These are phyloP conservation scores for Hansenula lynferdii DNA, from an alignment of 1,139 yeast genomes.

Conservation along the genomic window DNA sequence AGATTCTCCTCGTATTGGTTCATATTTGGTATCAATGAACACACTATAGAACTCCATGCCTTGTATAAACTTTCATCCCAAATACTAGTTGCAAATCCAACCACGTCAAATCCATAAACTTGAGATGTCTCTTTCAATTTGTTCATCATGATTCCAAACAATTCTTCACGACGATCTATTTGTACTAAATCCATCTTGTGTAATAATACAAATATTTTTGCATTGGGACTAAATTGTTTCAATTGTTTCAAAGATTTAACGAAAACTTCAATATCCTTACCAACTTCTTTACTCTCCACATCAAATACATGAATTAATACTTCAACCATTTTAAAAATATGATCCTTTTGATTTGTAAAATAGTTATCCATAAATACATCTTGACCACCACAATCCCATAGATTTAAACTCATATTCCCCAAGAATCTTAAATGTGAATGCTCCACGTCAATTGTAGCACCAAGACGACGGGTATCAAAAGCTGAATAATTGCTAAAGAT, in stretches of 20 bases:
- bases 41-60: slow-evolving; percentile 97
- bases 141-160: slow-evolving; percentile 79
- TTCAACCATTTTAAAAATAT: slow-evolving; percentile 92
- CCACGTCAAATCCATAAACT: slow-evolving; percentile 70
- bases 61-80: slow-evolving; percentile 97
- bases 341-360: slow-evolving; percentile 80
- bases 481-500: slow-evolving; percentile 96
- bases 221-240: slow-evolving; percentile 83
- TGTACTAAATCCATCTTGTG: slow-evolving; percentile 98
- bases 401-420: slow-evolving; percentile 90
- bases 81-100: slow-evolving; percentile 94
- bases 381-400: slow-evolving; percentile 99
- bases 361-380: slow-evolving; percentile 96
- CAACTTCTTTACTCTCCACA: slow-evolving; percentile 87
- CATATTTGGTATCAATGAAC: slow-evolving; percentile 93
- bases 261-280: slow-evolving; percentile 91
- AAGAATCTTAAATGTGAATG: slow-evolving; percentile 90
- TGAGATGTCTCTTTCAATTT: slow-evolving; percentile 73
- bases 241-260: slow-evolving; percentile 78
- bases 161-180: slow-evolving; percentile 76
- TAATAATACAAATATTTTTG: slow-evolving; percentile 83
- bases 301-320: slow-evolving; percentile 97
- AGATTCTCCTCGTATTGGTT: slow-evolving; percentile 72
- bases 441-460: slow-evolving; percentile 97
- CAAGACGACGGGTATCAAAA: slow-evolving; percentile 88